Conservation (phyloP, 495 filamentous ascomycete species). For the Astrocystis sublimbata region DNA sequence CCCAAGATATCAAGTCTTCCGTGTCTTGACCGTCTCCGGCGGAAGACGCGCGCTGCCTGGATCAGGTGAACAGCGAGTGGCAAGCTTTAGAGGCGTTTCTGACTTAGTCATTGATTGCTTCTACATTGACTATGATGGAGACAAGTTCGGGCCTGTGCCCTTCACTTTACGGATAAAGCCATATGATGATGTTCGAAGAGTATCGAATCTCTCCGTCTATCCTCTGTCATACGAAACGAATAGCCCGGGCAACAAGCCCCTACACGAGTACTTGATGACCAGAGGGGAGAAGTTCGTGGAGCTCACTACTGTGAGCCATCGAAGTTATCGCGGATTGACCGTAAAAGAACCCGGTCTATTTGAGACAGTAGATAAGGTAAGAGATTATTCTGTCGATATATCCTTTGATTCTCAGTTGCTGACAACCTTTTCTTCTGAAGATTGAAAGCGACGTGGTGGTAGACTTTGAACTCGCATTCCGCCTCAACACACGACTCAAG, state of each 20-base stretch:
- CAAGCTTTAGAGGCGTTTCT: background rate
- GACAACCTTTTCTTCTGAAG: background rate
- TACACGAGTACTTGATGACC: background rate
- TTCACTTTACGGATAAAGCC: conserved; percentile 14
- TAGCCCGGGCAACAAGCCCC: background rate
- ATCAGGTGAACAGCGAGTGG: background rate
- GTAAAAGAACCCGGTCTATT: background rate
- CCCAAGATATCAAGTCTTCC: background rate
- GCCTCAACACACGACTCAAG: background rate
- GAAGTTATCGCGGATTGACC: background rate
- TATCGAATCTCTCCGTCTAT: conserved; percentile 19
- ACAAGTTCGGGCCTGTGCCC: conserved; percentile 39
- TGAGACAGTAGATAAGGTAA: background rate
- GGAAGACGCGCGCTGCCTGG: background rate
- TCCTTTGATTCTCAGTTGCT: background rate
- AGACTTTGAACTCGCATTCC: background rate
- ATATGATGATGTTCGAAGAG: background rate
- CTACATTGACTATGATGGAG: conserved; percentile 48
- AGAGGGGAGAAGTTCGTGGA: background rate
- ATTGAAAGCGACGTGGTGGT: background rate
- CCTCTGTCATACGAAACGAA: conserved; percentile 32
- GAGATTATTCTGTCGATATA: background rate
- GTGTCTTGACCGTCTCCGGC: background rate
- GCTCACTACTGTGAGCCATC: background rate
- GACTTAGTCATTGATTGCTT: conserved; percentile 24